A percentile compares a stretch with the other conserved stretches of the same genome.
phyloP scores from a whole-genome alignment of 768 basidiomycete genomes.

The Clitopilus hobsonii region DNA sequence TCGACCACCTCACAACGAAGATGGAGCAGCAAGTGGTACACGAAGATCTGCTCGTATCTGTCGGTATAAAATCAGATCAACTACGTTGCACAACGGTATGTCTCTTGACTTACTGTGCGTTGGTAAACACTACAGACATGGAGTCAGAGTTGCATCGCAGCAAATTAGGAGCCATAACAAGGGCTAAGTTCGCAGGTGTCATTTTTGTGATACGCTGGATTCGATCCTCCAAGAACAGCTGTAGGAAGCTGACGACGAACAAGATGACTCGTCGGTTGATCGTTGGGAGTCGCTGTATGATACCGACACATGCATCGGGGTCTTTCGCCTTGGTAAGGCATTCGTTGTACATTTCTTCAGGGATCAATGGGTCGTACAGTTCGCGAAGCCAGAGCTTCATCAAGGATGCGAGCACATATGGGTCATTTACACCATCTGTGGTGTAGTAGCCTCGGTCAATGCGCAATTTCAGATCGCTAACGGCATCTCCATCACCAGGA shows the following conservation, averaged over 20 bases:
- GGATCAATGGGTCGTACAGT: slow-evolving; percentile 87
- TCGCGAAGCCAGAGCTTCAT: slow-evolving; percentile 94
- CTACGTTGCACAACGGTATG: slow-evolving; percentile 1
- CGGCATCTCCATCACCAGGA: slow-evolving; percentile 85
- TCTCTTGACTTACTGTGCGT: slow-evolving; percentile 69
- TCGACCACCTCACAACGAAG: slow-evolving; percentile 77
- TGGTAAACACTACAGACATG: slow-evolving; percentile 88
- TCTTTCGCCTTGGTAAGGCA: slow-evolving; percentile 70
- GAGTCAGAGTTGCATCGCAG: slow-evolving; percentile 82
- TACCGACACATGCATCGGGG: slow-evolving; percentile 63
- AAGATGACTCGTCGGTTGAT: slow-evolving; percentile 83
- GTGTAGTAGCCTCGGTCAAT: slow-evolving; percentile 92
- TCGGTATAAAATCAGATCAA: slow-evolving; percentile 3
- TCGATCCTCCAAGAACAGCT: slow-evolving; percentile 79
- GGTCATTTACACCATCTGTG: slow-evolving; percentile 85
- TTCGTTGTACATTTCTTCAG: slow-evolving; percentile 88
- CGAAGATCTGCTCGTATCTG: slow-evolving; percentile 87
- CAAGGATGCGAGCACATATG: slow-evolving; percentile 83
- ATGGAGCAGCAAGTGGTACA: slow-evolving; percentile 78
- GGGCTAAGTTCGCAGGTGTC: slow-evolving; percentile 83
- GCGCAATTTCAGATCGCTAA: slow-evolving; percentile 83
- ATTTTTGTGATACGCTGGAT: slow-evolving; percentile 77
- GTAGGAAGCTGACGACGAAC: slow-evolving; percentile 88
- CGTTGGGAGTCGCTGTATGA: slow-evolving; percentile 75
- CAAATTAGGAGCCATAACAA: slow-evolving; percentile 91